Evolutionary conservation across 768 basidiomycete genomes (phyloP), one percentile per base, ranked within the genome.

Genomic region (Lyophyllum shimeji): DNA sequence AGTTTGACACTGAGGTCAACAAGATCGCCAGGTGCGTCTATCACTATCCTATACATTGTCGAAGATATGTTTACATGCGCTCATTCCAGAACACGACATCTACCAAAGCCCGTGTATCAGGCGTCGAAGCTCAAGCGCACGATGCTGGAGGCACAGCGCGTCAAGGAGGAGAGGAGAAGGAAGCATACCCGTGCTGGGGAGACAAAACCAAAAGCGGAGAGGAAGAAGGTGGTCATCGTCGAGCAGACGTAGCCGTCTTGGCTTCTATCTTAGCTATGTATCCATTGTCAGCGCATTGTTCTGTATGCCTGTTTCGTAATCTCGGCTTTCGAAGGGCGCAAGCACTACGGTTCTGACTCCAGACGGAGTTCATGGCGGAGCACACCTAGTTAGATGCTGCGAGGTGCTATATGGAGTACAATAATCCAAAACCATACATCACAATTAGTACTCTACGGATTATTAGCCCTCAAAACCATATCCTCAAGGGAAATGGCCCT

Each of bases 91-190:
- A 82, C 81, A 49, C 83, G 95, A 21, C 90, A 95, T 73, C 71
- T 98, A 20, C 96, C 95, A 12, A 92, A 91, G 65, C 82, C 93
- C n/a, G 90, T 98, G 31, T 83, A 96, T 71, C 89, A 91, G 65
- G 90, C 95, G 1, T 76, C 83, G 39, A 85, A 88, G 66, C 87
- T 97, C 75, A 95, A 97, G 73, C 80, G 85, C 55, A 93, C 93
- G 42, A 98, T 98, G 95, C 69, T 96, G 67, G 95, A 95, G 27
- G 87, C 94, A 3, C 78, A 79, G 42, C 83, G 88, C 55, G 90
- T 89, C 80, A 98, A 97, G 75, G 95, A 99, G 65, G 95, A 98
- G 68, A 82, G 95, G 60, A 79, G 96, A 60, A 77, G 95, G 69
- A 89, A 87, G 66, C 96, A 98, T 69, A 89, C 95, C 7, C 81